Conservation (phyloP, 495 filamentous ascomycete species). For the Tuber borchii region DNA sequence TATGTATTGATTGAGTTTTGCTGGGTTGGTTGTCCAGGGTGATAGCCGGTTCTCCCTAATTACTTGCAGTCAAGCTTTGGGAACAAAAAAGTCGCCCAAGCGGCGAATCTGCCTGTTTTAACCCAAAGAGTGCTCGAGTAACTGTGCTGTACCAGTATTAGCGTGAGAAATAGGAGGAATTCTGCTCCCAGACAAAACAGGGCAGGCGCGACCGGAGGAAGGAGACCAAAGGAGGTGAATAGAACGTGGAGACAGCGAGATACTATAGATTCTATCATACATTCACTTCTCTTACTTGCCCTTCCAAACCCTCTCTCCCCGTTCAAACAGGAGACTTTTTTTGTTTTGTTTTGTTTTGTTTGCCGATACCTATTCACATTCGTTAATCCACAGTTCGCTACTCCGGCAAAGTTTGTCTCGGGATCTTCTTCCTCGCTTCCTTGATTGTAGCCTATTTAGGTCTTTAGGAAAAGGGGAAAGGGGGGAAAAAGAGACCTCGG, state of each 20-base stretch:
- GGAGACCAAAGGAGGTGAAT: slow-evolving; percentile 13
- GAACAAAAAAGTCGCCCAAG: slow-evolving; percentile 13
- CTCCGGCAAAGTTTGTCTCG: slow-evolving; percentile 28
- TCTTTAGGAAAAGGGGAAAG: slow-evolving; percentile 31
- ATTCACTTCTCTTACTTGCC: slow-evolving; percentile 31
- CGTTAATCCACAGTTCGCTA: slow-evolving; percentile 27
- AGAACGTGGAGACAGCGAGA: slow-evolving; percentile 16
- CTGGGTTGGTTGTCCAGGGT: not conserved
- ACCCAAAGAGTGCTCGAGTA: slow-evolving; percentile 8
- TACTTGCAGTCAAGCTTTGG: not conserved
- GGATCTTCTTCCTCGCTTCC: slow-evolving; percentile 16
- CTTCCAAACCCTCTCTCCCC: slow-evolving; percentile 38
- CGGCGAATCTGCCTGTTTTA: slow-evolving; percentile 25
- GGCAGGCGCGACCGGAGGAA: not conserved
- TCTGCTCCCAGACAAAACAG: not conserved
- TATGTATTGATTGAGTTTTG: not conserved
- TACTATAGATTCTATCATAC: slow-evolving; percentile 14
- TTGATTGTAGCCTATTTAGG: slow-evolving; percentile 26
- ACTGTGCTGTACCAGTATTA: slow-evolving; percentile 6
- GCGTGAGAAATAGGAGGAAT: slow-evolving; percentile 14
- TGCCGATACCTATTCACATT: slow-evolving; percentile 46
- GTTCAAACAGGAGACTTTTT: slow-evolving; percentile 35
- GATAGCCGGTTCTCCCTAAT: not conserved
- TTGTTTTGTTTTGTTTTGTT: slow-evolving; percentile 49
- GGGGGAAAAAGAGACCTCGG: slow-evolving; percentile 17